These are phyloP conservation scores for Phytopythium aichiense DNA, from an alignment of 352 stramenopile genomes.

Conservation along the genomic window DNA sequence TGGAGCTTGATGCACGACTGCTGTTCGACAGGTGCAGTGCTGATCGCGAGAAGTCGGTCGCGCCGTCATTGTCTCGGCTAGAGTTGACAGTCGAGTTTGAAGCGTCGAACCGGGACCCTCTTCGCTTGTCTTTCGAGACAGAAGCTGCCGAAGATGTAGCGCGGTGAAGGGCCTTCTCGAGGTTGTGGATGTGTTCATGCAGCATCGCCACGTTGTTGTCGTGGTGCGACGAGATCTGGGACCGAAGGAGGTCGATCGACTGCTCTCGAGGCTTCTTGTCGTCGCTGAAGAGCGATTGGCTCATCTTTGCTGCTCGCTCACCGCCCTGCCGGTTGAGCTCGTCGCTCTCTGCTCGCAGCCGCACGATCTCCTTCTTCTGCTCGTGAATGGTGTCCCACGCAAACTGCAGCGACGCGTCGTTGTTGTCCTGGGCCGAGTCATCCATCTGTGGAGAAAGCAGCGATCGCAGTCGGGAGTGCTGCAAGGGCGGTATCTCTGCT, in stretches of 20 bases:
- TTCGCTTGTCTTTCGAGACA: conserved; percentile 5
- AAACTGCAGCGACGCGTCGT: conserved; percentile 68
- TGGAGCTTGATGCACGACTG: neutral
- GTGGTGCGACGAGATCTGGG: conserved; percentile 49
- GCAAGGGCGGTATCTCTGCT: conserved; percentile 25
- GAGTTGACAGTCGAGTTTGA: conserved; percentile 39
- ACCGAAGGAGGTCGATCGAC: conserved; percentile 46
- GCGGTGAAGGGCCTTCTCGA: conserved; percentile 35
- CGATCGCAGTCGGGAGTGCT: neutral
- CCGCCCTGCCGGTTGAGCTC: conserved; percentile 20
- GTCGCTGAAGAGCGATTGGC: conserved; percentile 24
- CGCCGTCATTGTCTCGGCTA: conserved; percentile 24
- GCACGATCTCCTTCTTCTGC: conserved; percentile 65
- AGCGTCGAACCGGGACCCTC: conserved; percentile 16
- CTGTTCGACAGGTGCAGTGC: conserved; percentile 21
- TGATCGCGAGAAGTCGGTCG: conserved; percentile 18
- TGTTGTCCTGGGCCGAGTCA: conserved; percentile 15
- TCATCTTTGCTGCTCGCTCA: neutral
- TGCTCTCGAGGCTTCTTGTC: conserved; percentile 15
- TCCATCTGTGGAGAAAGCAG: neutral
- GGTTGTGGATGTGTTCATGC: conserved; percentile 49
- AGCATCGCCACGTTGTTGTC: conserved; percentile 48
- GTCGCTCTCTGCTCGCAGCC: conserved; percentile 51
- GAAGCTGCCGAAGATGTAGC: conserved; percentile 4
- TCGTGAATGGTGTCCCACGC: conserved; percentile 73